Evolutionary conservation across 192 early-diverging fungal species (phyloP).

Genomic region (Coemansia sp.): DNA sequence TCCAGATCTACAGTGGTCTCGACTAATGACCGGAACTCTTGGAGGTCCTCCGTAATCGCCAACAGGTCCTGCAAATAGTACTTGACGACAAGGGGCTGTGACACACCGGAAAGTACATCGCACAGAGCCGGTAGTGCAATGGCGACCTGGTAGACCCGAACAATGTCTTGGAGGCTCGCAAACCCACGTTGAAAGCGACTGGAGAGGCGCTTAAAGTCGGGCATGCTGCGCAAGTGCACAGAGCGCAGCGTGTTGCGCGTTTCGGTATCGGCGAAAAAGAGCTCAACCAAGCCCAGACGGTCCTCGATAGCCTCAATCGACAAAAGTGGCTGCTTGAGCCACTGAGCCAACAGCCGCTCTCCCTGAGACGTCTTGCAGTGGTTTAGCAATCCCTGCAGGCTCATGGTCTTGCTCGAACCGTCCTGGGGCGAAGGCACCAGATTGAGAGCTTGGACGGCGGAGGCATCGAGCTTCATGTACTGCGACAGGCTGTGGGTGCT

Average conservation of each 20-base stretch:
- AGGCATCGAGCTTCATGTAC: slow-evolving; percentile 89
- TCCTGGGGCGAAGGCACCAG: slow-evolving; percentile 75
- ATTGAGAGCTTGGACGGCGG: slow-evolving; percentile 85
- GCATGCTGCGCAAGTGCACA: slow-evolving; percentile 75
- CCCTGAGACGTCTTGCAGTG: slow-evolving; percentile 89
- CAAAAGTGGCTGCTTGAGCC: slow-evolving; percentile 89
- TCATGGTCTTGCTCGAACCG: slow-evolving; percentile 60
- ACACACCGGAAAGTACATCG: slow-evolving; percentile 52
- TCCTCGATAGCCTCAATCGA: slow-evolving; percentile 69
- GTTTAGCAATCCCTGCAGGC: slow-evolving; percentile 81
- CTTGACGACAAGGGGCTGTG: slow-evolving; percentile 55
- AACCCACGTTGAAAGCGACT: slow-evolving; percentile 78
- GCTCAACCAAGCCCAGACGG: slow-evolving; percentile 72
- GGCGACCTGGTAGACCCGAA: slow-evolving; percentile 86
- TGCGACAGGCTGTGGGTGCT: slow-evolving; percentile 75
- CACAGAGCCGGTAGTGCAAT: slow-evolving; percentile 65
- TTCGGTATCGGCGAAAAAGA: slow-evolving; percentile 63
- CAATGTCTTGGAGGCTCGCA: slow-evolving; percentile 82
- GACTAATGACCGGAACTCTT: slow-evolving; percentile 74
- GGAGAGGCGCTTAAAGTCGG: slow-evolving; percentile 86
- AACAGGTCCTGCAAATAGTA: slow-evolving; percentile 54
- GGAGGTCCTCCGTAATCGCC: slow-evolving; percentile 58
- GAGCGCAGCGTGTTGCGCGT: slow-evolving; percentile 64
- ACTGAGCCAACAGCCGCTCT: slow-evolving; percentile 78
- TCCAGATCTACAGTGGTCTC: slow-evolving; percentile 88